These are phyloP conservation scores for Capsella rubella DNA, from an alignment of 441 rosid genomes.

Conservation along the genomic window DNA sequence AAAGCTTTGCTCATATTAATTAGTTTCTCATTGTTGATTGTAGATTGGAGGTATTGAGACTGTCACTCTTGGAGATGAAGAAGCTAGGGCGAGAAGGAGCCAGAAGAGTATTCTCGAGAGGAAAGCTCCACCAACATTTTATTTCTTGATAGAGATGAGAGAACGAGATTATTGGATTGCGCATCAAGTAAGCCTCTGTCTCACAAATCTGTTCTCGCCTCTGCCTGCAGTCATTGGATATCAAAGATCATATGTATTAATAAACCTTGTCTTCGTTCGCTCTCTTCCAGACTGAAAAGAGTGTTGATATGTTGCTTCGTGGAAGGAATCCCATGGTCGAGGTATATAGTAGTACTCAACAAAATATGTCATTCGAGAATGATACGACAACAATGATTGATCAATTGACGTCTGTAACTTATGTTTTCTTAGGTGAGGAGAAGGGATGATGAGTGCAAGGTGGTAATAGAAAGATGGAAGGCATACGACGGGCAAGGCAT, in stretches of 20 bases:
- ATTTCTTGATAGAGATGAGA: conserved; percentile 75
- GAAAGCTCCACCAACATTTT: conserved; percentile 69
- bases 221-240: not conserved
- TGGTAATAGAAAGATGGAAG: conserved; percentile 72
- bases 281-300: conserved; percentile 66
- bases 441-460: conserved; percentile 53
- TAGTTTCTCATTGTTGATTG: conserved; percentile 11
- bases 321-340: conserved; percentile 68
- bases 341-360: conserved; percentile 39
- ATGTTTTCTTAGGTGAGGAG: conserved; percentile 53
- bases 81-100: conserved; percentile 63
- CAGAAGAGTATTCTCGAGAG: conserved; percentile 71
- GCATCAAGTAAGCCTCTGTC: conserved; percentile 54
- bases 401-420: not conserved
- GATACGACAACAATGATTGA: not conserved
- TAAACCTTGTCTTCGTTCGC: not conserved
- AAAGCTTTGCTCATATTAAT: conserved; percentile 2
- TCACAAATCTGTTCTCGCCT: not conserved
- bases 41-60: conserved; percentile 73
- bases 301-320: conserved; percentile 68
- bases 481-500: conserved; percentile 56
- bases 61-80: conserved; percentile 72
- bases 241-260: not conserved
- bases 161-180: conserved; percentile 69
- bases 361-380: not conserved